A percentile compares a stretch with the other conserved stretches of the same genome.
Conservation (phyloP, 164 flowering plant species). For the Annona cherimola region DNA sequence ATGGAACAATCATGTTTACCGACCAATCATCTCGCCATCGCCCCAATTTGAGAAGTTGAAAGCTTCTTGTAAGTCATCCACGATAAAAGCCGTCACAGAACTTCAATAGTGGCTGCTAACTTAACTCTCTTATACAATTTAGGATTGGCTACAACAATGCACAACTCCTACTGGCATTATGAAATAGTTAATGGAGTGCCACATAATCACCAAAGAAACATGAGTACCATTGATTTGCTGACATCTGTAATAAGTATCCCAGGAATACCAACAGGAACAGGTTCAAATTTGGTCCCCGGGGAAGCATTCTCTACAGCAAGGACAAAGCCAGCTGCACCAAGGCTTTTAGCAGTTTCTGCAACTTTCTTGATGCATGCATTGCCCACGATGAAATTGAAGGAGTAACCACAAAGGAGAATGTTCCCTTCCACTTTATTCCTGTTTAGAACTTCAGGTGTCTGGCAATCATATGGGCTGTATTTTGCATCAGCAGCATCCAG, state of each 20-base stretch:
- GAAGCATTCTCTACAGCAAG: conserved; percentile 89
- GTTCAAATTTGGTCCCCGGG: conserved; percentile 90
- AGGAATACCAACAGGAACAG: conserved; percentile 81
- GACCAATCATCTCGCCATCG: too few species aligned
- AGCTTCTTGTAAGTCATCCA: too few species aligned
- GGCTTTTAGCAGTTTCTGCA: conserved; percentile 79
- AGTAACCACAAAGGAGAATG: conserved; percentile 95
- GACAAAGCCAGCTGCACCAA: conserved; percentile 92
- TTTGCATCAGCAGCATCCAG: conserved; percentile 66
- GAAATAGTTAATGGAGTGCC: too few species aligned
- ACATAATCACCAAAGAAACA: too few species aligned
- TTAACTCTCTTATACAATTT: too few species aligned
- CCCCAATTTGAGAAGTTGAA: too few species aligned
- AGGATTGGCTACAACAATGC: too few species aligned
- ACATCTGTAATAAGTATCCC: conserved; percentile 85
- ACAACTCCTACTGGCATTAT: too few species aligned
- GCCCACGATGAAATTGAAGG: conserved; percentile 86
- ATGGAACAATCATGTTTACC: too few species aligned
- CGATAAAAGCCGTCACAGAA: too few species aligned
- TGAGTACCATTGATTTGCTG: conserved; percentile 62
- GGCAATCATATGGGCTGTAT: conserved; percentile 87
- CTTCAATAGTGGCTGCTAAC: too few species aligned
- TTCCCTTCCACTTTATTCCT: conserved; percentile 80
- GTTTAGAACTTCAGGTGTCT: conserved; percentile 77
- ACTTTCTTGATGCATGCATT: conserved; percentile 86